phyloP scores from a whole-genome alignment of 2,329 filamentous ascomycete genomes.

The Ascochyta viciae-villosae region DNA sequence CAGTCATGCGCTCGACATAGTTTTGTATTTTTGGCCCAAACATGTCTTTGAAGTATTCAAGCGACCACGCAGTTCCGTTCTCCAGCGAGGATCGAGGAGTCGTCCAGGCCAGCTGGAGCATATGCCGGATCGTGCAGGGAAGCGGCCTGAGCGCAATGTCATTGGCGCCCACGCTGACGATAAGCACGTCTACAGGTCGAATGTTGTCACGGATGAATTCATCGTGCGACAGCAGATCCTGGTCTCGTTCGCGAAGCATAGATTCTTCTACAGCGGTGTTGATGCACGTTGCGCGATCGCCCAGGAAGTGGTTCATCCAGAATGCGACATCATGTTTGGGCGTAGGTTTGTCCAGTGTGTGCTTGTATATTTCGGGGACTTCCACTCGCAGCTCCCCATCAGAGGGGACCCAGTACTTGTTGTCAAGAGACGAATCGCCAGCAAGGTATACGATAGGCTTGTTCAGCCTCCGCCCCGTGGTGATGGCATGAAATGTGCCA shows the following conservation, averaged over 20 bases:
- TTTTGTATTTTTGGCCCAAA: conserved; percentile 38
- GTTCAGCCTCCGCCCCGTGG: conserved; percentile 26
- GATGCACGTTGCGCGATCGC: conserved; percentile 43
- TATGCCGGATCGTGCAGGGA: conserved; percentile 36
- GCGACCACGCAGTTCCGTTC: conserved; percentile 31
- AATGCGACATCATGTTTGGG: conserved; percentile 47
- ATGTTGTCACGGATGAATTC: conserved; percentile 46
- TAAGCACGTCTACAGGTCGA: conserved; percentile 37
- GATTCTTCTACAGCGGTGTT: conserved; percentile 47
- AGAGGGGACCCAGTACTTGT: conserved; percentile 46
- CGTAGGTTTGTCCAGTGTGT: conserved; percentile 29
- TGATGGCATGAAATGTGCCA: conserved; percentile 31
- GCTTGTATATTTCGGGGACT: conserved; percentile 39
- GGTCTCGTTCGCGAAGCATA: conserved; percentile 42
- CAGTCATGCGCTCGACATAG: conserved; percentile 37
- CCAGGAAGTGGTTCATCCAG: conserved; percentile 46
- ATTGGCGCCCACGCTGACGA: conserved; percentile 49
- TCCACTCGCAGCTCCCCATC: conserved; percentile 19
- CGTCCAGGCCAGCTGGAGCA: conserved; percentile 44
- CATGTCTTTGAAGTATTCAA: conserved; percentile 42
- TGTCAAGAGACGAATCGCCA: conserved; percentile 50
- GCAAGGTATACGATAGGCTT: conserved; percentile 48
- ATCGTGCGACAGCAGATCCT: conserved; percentile 40
- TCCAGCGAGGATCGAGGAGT: conserved; percentile 33
- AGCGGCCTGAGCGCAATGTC: conserved; percentile 45